Evolutionary conservation across 352 stramenopile species (phyloP).

Genomic region (Pythium aquatile): DNA sequence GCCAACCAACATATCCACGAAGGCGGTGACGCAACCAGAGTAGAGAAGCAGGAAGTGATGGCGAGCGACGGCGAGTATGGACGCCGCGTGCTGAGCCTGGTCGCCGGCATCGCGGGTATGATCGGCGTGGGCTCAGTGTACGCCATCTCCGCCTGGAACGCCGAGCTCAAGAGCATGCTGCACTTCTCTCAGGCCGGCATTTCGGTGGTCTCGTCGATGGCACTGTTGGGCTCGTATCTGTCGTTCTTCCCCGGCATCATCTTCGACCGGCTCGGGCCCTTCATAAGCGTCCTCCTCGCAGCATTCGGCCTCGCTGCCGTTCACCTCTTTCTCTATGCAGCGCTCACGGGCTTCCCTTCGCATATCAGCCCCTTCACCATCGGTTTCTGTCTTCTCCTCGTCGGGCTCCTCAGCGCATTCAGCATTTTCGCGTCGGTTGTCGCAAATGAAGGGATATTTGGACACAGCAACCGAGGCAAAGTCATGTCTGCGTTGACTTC

Average conservation of each 20-base stretch:
- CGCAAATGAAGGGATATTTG: slow-evolving; percentile 77
- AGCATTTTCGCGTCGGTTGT: slow-evolving; percentile 77
- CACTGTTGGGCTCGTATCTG: slow-evolving; percentile 75
- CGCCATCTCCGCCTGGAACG: slow-evolving; percentile 81
- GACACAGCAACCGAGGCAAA: slow-evolving; percentile 64
- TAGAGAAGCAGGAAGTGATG: neutral
- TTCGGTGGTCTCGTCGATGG: slow-evolving; percentile 69
- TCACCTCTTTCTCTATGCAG: slow-evolving; percentile 43
- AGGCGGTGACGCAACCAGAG: neutral
- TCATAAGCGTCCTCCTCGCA: slow-evolving; percentile 54
- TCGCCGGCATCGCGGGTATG: slow-evolving; percentile 64
- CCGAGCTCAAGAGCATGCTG: slow-evolving; percentile 73
- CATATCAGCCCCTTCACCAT: slow-evolving; percentile 49
- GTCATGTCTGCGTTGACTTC: slow-evolving; percentile 71
- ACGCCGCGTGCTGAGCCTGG: slow-evolving; percentile 39
- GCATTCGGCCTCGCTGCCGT: slow-evolving; percentile 38
- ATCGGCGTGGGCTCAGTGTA: slow-evolving; percentile 76
- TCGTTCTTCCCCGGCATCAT: slow-evolving; percentile 68
- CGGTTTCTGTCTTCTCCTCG: slow-evolving; percentile 48
- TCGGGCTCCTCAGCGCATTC: slow-evolving; percentile 71
- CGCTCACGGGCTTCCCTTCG: slow-evolving; percentile 40
- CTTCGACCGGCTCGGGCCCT: slow-evolving; percentile 67
- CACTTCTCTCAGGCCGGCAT: slow-evolving; percentile 76
- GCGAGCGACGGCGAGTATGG: slow-evolving; percentile 6
- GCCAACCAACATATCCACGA: neutral